Evolutionary conservation across 305 asterid species (phyloP).

Genomic region (Rubia peregrina): DNA sequence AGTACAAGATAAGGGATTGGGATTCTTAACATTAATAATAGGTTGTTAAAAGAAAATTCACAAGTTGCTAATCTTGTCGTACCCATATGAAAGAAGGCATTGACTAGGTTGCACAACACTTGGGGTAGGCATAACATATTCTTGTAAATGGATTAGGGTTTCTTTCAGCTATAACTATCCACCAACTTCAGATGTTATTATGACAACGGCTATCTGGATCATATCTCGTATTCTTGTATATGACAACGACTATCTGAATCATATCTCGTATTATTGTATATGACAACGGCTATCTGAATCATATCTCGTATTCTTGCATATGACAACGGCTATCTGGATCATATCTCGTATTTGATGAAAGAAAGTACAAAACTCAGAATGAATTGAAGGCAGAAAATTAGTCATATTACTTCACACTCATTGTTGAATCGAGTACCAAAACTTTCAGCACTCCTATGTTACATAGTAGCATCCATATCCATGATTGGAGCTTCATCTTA

Average conservation of each 20-base stretch:
- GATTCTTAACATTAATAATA: neutral
- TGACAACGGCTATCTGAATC: neutral
- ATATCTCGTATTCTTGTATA: neutral
- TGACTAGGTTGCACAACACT: neutral
- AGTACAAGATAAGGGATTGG: neutral
- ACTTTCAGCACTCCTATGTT: constrained; percentile 18
- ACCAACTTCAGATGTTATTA: neutral
- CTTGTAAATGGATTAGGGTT: neutral
- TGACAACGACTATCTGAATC: no score
- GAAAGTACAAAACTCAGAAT: neutral
- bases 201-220: neutral
- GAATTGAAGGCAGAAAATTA: neutral
- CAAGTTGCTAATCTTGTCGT: neutral
- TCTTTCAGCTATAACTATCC: neutral
- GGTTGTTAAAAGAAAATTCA: neutral
- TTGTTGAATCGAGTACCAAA: neutral
- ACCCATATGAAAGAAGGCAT: neutral
- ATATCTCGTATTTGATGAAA: neutral
- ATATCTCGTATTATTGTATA: neutral
- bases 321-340: no score
- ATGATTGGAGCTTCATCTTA: constrained; percentile 3
- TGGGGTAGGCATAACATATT: neutral
- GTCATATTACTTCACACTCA: constrained; percentile 7
- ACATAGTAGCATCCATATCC: constrained; percentile 8
- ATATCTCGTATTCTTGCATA: neutral